Conservation (phyloP, 352 stramenopile genomes). For the Phytopythium litorale region DNA sequence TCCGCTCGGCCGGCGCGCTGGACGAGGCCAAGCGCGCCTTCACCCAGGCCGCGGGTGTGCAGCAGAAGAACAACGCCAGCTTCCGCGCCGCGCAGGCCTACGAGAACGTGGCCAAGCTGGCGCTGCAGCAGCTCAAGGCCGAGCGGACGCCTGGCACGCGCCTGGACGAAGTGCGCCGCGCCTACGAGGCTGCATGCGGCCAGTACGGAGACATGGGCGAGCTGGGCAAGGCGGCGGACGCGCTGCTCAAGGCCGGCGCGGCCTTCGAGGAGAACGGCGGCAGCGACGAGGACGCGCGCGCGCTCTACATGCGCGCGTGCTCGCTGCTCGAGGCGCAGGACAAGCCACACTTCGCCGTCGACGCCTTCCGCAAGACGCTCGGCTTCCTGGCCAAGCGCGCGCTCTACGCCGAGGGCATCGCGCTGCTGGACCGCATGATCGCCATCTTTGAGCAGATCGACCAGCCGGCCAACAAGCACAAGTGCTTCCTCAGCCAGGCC, state of each 20-base stretch:
- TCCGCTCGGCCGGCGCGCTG: slow-evolving; percentile 56
- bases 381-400: slow-evolving; percentile 62
- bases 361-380: slow-evolving; percentile 76
- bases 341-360: slow-evolving; percentile 80
- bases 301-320: slow-evolving; percentile 64
- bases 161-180: slow-evolving; percentile 41
- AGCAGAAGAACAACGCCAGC: slow-evolving; percentile 67
- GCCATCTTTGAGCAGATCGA: slow-evolving; percentile 61
- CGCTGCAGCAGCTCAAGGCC: slow-evolving; percentile 63
- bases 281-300: slow-evolving; percentile 31
- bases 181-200: slow-evolving; percentile 57
- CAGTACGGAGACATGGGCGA: slow-evolving; percentile 83
- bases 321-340: slow-evolving; percentile 73
- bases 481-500: slow-evolving; percentile 67
- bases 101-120: slow-evolving; percentile 74
- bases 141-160: slow-evolving; percentile 34
- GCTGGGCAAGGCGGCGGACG: slow-evolving; percentile 77
- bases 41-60: slow-evolving; percentile 47
- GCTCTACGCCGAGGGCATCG: slow-evolving; percentile 38
- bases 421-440: slow-evolving; percentile 49
- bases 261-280: slow-evolving; percentile 43
- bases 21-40: slow-evolving; percentile 60
- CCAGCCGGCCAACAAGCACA: slow-evolving; percentile 66
- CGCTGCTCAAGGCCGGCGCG: slow-evolving; percentile 59
- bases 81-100: slow-evolving; percentile 73